Conservation (phyloP, 1,284 basidiomycete genomes). For the Cryptococcus hybrid region DNA sequence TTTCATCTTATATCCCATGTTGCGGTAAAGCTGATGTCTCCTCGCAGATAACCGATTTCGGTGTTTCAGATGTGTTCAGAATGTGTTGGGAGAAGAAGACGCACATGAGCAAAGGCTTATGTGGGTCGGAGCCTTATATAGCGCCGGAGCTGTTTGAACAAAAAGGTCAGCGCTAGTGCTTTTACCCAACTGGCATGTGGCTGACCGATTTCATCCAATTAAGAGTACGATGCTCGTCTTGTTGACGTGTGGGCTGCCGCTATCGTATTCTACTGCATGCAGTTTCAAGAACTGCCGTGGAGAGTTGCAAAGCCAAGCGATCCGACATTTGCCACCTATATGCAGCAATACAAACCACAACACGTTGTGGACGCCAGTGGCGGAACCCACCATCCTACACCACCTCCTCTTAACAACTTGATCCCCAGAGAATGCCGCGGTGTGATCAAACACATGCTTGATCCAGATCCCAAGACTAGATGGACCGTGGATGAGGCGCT, state of each 20-base stretch:
- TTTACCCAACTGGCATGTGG: neutral
- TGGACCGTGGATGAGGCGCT: slow-evolving; percentile 80
- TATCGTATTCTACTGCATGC: slow-evolving; percentile 97
- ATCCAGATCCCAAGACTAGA: slow-evolving; percentile 84
- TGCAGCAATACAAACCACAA: slow-evolving; percentile 57
- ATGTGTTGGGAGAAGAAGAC: slow-evolving; percentile 98
- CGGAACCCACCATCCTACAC: slow-evolving; percentile 27
- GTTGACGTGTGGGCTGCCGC: slow-evolving; percentile 98
- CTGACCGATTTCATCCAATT: slow-evolving; percentile 18
- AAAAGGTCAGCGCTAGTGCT: slow-evolving; percentile 69
- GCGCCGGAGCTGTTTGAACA: slow-evolving; percentile 95
- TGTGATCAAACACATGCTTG: slow-evolving; percentile 90
- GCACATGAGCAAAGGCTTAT: slow-evolving; percentile 94
- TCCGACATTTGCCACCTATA: slow-evolving; percentile 78
- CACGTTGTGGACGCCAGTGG: slow-evolving; percentile 1
- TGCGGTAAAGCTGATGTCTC: neutral
- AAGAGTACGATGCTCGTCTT: slow-evolving; percentile 94
- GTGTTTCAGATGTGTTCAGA: slow-evolving; percentile 95
- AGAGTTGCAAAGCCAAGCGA: slow-evolving; percentile 86
- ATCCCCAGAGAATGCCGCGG: slow-evolving; percentile 80
- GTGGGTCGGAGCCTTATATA: slow-evolving; percentile 97
- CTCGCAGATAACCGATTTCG: slow-evolving; percentile 90
- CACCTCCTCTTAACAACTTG: slow-evolving; percentile 69
- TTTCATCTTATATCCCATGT: no score
- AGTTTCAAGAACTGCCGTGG: slow-evolving; percentile 97